phyloP scores from a whole-genome alignment of 1,139 yeast genomes.

The Sugiyamaella sp. region DNA sequence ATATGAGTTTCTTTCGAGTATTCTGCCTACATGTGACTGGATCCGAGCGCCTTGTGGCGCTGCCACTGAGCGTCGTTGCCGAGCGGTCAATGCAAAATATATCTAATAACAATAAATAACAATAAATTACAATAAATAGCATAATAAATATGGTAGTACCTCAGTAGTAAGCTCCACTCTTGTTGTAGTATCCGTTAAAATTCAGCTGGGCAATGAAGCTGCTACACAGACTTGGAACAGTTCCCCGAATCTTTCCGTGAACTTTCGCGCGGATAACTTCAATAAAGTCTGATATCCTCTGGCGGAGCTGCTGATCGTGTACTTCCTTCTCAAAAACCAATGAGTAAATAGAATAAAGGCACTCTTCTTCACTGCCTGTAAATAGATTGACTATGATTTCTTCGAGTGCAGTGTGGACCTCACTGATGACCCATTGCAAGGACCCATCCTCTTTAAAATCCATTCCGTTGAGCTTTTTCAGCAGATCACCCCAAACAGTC shows the following conservation, averaged over 20 bases:
- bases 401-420: conserved; percentile 5
- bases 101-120: too few relatives aligned
- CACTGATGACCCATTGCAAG: background rate
- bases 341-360: conserved; percentile 2
- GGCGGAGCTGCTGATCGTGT: background rate
- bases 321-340: background rate
- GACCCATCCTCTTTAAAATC: conserved; percentile 8
- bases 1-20: conserved; percentile 10
- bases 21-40: too few relatives aligned
- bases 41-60: too few relatives aligned
- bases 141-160: background rate
- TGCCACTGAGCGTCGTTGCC: too few relatives aligned
- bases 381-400: background rate
- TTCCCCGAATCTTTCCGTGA: too few relatives aligned
- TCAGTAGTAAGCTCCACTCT: background rate
- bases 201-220: conserved; percentile 3
- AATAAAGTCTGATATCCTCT: conserved; percentile 1
- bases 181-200: conserved; percentile 2
- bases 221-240: background rate
- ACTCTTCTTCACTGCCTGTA: background rate
- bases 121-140: too few relatives aligned
- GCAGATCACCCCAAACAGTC: conserved; percentile 9
- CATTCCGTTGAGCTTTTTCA: conserved; percentile 10
- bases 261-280: too few relatives aligned
- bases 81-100: too few relatives aligned